A percentile compares a stretch with the other conserved stretches of the same genome.
Conservation (phyloP, 306 rosid genomes). For the Lathyrus oleraceus region DNA sequence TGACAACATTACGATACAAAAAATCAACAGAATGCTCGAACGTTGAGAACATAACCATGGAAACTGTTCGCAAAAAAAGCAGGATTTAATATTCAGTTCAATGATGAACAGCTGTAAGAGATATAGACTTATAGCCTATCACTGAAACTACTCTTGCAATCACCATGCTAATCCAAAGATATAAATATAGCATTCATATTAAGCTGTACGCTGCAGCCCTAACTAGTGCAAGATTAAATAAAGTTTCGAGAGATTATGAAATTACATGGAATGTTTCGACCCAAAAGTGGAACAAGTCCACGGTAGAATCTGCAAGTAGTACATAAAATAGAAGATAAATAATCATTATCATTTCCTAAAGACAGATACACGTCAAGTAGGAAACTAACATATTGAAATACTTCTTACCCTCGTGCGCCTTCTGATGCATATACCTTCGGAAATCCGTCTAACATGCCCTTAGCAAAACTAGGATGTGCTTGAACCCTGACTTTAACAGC, state of each 20-base stretch:
- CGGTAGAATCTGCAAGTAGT: constrained; percentile 60
- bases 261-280: constrained; percentile 68
- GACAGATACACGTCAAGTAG: constrained; percentile 9
- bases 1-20: constrained; percentile 47
- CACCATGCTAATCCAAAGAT: constrained; percentile 15
- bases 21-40: constrained; percentile 62
- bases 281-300: constrained; percentile 63
- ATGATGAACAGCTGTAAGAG: constrained; percentile 13
- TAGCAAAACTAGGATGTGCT: constrained; percentile 54
- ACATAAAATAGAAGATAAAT: constrained; percentile 29
- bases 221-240: constrained; percentile 18
- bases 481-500: constrained; percentile 63
- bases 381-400: constrained; percentile 10
- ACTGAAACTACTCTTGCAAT: constrained; percentile 21
- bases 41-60: constrained; percentile 66
- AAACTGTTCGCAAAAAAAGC: constrained; percentile 42
- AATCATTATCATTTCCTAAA: constrained; percentile 30
- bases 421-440: constrained; percentile 59
- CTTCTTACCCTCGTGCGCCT: constrained; percentile 53
- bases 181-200: constrained; percentile 11
- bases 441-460: constrained; percentile 57
- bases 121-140: constrained; percentile 27
- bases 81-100: constrained; percentile 35
- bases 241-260: constrained; percentile 38
- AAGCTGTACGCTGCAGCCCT: neutral